Evolutionary conservation across 371 early-diverging fungal species (phyloP), one percentile per base, ranked within the genome.

Genomic region (Apophysomyces trapeziformis): DNA sequence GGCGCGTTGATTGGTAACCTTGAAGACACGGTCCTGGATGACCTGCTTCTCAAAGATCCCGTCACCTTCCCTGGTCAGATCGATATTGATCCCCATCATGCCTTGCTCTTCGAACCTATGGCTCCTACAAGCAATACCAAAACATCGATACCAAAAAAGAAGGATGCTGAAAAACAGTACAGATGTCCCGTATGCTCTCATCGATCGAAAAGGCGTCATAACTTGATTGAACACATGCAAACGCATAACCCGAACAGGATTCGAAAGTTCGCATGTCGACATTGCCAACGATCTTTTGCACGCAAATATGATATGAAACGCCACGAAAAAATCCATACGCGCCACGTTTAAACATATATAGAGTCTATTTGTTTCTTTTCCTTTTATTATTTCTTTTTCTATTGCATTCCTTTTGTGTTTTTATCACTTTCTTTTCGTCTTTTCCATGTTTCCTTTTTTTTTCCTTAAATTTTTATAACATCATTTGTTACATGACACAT

Each of bases 231-330:
- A 45, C 75, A 75, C 54, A 71, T 75, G 67, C 64, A 66, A 7
- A 75, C 75, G 16, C 75, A 75, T 41, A 63, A 75, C 35, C 72
- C 75, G 26, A 65, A 71, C 26, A 37, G 75, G 57, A 71, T 72
- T 9, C 72, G 71, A 11, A 41, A 45, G 16, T 75, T 75, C 41
- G 36, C 57, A 32, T 75, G 75, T 26, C 18, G 62, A 36, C 54
- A 66, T 26, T 75, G 75, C 57, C 54, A 54, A 38, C 65, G 75
- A 14, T 63, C 71, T 41, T 75, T 75, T 46, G 75, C 75, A 39
- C 58, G 75, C 43, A 75, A 75, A 69, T 75, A 75, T 57, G 75
- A 75, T 41, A 71, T 71, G 72, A 75, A 75, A 60, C 68, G 75
- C 5, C 75, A 75, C 66, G 75, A 75, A 71, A 75, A 75, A 58